Base-by-base conservation (phyloP, 2,329 filamentous ascomycete genomes). In the Hymenoscyphus repandus region DNA sequence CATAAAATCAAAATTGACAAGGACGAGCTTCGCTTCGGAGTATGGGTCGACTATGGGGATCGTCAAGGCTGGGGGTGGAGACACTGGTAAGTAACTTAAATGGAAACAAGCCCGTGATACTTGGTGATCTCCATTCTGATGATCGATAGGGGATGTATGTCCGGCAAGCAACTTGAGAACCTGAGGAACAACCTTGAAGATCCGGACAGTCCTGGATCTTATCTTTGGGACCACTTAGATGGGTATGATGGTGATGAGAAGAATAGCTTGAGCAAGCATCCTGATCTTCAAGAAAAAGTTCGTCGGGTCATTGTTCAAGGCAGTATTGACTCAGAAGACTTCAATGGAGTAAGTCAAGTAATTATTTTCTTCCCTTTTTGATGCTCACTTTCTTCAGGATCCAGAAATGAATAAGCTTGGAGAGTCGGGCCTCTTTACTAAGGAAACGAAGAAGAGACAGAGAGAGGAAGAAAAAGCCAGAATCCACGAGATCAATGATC, bases 301-400 rank as follows among this genome's bases (percentile, higher is more conserved):
- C 75, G 78, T 45, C 78, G 78, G 41, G 88, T 86, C 46, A 68
- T 96, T 20, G 75, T 78, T 52, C 78, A 91, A 65, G 90, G 89
- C 20, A 88, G 93, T 62, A 85, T 97, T 61, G 85, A 87, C 59
- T 77, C 89, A 38, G 85, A 88, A 46, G 92, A 96, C 61, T 96
- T 90, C 82, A 92, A 86, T 32, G 90, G 90, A 11, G 90, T 95
- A 77, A 71, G 86, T 74, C 31, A 47, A 38, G 7, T 27, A 5
- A 22, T 20, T 20, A 30, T 30, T 22, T 20, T 20, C 38, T 1
- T 50, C 30, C 20, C 34, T n/a, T 39, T 44, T 32, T 33, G 20
- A 33, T 13, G 38, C 39, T 43, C 4, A 15, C 36, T 1, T 33
- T 20, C 36, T 50, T 9, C 6, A 67, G 65, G 66, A 68, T 36